Evolutionary conservation across 306 rosid species (phyloP), one percentile per base, ranked within the genome.

Genomic region (Malus sylvestris): DNA sequence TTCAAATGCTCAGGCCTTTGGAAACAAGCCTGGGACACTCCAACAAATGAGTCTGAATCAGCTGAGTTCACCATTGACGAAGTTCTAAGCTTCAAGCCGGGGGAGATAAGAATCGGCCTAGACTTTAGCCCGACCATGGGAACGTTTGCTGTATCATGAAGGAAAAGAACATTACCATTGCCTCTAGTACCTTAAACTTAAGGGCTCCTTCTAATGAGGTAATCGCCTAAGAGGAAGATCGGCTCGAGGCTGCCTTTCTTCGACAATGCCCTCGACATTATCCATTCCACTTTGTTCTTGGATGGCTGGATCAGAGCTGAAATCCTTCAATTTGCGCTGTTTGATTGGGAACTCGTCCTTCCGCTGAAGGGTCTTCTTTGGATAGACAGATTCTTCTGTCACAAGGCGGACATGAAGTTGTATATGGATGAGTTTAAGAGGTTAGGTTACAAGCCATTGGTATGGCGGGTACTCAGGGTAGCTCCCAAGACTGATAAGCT

Each of bases 21-120:
- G 0, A 57, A 65, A 40, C 59, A 15, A 8, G 33, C 61, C 3
- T 79, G 78, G 82, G 52, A 64, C 30, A 45, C 10, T 20, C 46
- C 59, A 14, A 79, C 29, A 0, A 71, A 78, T 1, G 38, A 65
- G 74, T 66, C 73, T 44, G 46, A 19, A 32, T 79, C 78, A 10
- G 78, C 78, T 3, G 68, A 79, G 71, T 72, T 79, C 82, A 79
- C 82, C 82, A 79, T 64, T 22, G 67, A 71, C 13, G 62, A 79
- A 72, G 73, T 79, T 30, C 68, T 79, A 4, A 5, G 52, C 38
- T 72, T 72, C 4, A 72, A 79, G 52, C 82, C 61, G 0, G 35
- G 29, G 23, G 79, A 74, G 74, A 73, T 74, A 6, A 22, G 70
- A 14, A 67, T 73, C 2, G 75, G 78, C 44, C 79, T 80, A 15